Evolutionary conservation across 2,329 filamentous ascomycete genomes (phyloP), one percentile per base, ranked within the genome.

Genomic region (Scedosporium apiospermum): DNA sequence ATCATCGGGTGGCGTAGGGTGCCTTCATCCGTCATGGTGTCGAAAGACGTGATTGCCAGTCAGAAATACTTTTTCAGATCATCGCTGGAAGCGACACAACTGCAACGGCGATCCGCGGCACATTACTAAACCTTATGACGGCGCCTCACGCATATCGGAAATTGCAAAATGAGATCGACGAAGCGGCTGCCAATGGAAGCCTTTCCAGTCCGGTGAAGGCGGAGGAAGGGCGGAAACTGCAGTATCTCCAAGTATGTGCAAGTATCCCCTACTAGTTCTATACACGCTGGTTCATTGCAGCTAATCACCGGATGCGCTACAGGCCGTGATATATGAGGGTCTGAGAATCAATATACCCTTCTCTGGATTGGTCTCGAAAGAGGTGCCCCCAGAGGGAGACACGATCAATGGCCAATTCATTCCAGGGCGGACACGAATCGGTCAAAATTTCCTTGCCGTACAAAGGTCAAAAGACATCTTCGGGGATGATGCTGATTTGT

Each of bases 381-480:
- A 68, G 1, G 68, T 70, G 0, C 72, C 72, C 1, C 64, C 66
- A 0, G 68, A 66, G 57, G 72, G 71, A 9, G 70, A 69, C 12
- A 70, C 61, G 64, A 70, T 66, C 18, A 64, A 69, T 46, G 71
- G 70, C 4, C 30, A 62, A 3, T 66, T 65, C n/a, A 41, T 74
- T 10, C 72, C 72, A 23, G 69, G 67, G 1, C 72, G 72, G 1
- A 73, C 71, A 0, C 66, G 66, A 34, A 66, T 73, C 6, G 82
- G 80, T 0, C 75, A 81, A 34, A 84, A 84, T 59, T 79, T 79
- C 2, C 82, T 80, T 73, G 80, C 81, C 2, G 67, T 85, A 62
- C 78, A 80, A 55, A 73, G 82, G 1, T 78, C 82, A 63, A 74
- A 68, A 57, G 69, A 69, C 0, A 72, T 79, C 0, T 85, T 82